Conservation (phyloP, 2,329 filamentous ascomycete species). For the Ceratocystis eucalypticola region DNA sequence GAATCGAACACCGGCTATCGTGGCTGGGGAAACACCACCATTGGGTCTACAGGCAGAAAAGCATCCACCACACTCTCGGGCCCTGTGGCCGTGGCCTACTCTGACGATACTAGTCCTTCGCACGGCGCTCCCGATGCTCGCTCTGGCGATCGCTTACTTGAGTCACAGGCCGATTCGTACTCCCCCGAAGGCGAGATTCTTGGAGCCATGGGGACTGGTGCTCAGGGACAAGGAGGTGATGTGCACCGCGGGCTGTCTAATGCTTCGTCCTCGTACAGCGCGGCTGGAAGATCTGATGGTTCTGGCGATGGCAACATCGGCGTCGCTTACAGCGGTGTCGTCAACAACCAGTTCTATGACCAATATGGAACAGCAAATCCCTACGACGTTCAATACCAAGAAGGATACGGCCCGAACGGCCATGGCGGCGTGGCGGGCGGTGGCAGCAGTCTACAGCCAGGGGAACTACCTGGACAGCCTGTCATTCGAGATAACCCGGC, state of each 20-base stretch:
- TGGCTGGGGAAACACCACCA: slow-evolving; percentile 72
- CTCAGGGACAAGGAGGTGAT: slow-evolving; percentile 34
- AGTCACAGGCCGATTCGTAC: slow-evolving; percentile 31
- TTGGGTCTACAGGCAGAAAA: slow-evolving; percentile 57
- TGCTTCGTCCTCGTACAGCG: slow-evolving; percentile 90
- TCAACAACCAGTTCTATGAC: slow-evolving; percentile 34
- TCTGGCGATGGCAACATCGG: slow-evolving; percentile 39
- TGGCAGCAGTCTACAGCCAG: slow-evolving; percentile 21
- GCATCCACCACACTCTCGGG: slow-evolving; percentile 81
- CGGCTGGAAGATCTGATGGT: slow-evolving; percentile 58
- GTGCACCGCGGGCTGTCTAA: slow-evolving; percentile 87
- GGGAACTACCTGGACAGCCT: slow-evolving; percentile 47
- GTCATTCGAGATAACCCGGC: slow-evolving; percentile 90
- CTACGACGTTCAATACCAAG: slow-evolving; percentile 18
- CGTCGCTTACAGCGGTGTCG: slow-evolving; percentile 35
- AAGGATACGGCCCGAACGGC: not conserved
- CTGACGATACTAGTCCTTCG: slow-evolving; percentile 49
- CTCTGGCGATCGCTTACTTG: slow-evolving; percentile 52
- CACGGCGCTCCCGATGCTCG: slow-evolving; percentile 55
- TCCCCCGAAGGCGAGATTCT: slow-evolving; percentile 69
- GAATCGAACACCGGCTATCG: slow-evolving; percentile 69
- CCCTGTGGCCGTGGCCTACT: slow-evolving; percentile 51
- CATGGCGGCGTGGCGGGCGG: not conserved
- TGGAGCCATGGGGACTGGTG: slow-evolving; percentile 63
- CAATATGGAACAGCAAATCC: slow-evolving; percentile 23